Conservation (phyloP, 192 early-diverging fungal genomes). For the Chytriomyces hyalinus region DNA sequence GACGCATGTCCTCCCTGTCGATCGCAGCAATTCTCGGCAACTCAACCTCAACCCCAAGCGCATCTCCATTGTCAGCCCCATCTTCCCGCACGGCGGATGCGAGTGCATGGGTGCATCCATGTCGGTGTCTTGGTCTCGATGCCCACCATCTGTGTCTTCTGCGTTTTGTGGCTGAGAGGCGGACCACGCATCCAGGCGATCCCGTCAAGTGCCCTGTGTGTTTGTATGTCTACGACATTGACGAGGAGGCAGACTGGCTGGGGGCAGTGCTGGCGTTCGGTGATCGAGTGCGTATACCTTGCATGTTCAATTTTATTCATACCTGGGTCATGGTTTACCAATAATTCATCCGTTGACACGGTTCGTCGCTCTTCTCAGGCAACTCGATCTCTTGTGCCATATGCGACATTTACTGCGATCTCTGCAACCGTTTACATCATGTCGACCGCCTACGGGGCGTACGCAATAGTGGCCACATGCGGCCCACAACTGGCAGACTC, state of each 20-base stretch:
- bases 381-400: not conserved
- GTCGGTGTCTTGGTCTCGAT: slow-evolving; percentile 23
- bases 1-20: no score
- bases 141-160: slow-evolving; percentile 50
- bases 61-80: not conserved
- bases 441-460: slow-evolving; percentile 46
- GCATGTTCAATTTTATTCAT: not conserved
- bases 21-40: no score
- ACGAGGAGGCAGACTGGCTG: slow-evolving; percentile 12
- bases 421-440: slow-evolving; percentile 36
- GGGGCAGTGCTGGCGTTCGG: not conserved
- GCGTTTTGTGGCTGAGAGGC: slow-evolving; percentile 44
- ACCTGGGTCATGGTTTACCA: not conserved
- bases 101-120: not conserved
- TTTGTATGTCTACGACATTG: slow-evolving; percentile 35
- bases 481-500: slow-evolving; percentile 39
- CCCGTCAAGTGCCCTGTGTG: slow-evolving; percentile 46
- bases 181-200: slow-evolving; percentile 4
- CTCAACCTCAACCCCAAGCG: not conserved
- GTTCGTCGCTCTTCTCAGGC: not conserved
- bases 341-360: not conserved
- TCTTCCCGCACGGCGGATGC: not conserved
- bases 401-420: not conserved
- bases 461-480: slow-evolving; percentile 44
- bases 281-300: not conserved